Percentiles rank a stretch among this genome's conserved stretches.
These are phyloP conservation scores for Axilococcus clingmanii DNA, from an alignment of 139 green algal genomes.

Conservation along the genomic window DNA sequence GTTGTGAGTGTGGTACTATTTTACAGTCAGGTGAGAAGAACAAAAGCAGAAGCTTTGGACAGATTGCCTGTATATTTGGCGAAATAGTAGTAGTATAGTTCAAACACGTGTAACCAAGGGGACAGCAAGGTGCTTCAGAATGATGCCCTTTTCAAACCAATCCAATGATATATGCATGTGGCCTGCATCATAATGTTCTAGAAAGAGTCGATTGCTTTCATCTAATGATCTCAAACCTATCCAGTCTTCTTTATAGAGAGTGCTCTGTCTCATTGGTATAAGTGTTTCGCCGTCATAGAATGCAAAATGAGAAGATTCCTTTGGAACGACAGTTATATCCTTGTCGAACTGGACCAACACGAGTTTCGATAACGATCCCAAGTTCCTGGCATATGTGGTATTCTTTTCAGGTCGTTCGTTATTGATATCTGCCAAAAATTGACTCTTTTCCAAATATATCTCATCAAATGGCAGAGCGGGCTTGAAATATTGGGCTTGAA, in stretches of 20 bases:
- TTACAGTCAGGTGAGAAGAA: constrained; percentile 12
- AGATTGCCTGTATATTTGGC: constrained; percentile 2
- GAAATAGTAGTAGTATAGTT: neutral
- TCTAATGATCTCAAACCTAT: constrained; percentile 64
- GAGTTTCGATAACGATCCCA: constrained; percentile 55
- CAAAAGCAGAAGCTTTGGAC: constrained; percentile 14
- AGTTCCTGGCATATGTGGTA: constrained; percentile 51
- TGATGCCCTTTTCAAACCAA: constrained; percentile 54
- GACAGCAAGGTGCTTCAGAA: constrained; percentile 28
- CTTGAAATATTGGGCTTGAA: constrained; percentile 88
- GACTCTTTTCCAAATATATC: neutral
- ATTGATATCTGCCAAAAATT: constrained; percentile 15
- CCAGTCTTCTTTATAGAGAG: constrained; percentile 43
- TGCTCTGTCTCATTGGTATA: constrained; percentile 29
- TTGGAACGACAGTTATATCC: constrained; percentile 71
- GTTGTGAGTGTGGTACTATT: constrained; percentile 27
- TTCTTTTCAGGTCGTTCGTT: neutral
- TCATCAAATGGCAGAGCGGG: constrained; percentile 3
- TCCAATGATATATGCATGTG: constrained; percentile 77
- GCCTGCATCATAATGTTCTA: constrained; percentile 27
- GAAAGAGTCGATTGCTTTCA: constrained; percentile 34
- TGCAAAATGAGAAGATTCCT: constrained; percentile 63
- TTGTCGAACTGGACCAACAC: constrained; percentile 70
- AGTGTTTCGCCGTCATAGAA: constrained; percentile 57
- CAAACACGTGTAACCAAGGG: neutral